A percentile compares a stretch with the other conserved stretches of the same genome.
phyloP scores from a whole-genome alignment of 2,329 filamentous ascomycete genomes.

The Claviceps maximensis region DNA sequence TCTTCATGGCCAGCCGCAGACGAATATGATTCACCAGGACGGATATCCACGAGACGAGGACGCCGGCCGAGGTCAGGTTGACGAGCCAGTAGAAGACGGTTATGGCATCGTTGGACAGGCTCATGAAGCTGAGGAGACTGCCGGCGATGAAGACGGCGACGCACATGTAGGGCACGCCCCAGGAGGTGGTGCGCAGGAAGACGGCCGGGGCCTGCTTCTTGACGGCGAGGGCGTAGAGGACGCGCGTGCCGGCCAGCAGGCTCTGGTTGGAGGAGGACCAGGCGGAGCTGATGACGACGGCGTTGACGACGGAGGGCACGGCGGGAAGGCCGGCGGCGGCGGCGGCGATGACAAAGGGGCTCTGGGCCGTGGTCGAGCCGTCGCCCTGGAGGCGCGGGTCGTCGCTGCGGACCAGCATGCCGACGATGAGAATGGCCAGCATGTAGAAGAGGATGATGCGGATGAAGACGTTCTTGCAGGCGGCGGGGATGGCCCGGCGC shows the following conservation, averaged over 20 bases:
- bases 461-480: slow-evolving; percentile 44
- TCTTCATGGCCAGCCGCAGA: slow-evolving; percentile 38
- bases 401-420: slow-evolving; percentile 47
- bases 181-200: slow-evolving; percentile 46
- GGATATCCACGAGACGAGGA: slow-evolving; percentile 49
- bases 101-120: slow-evolving; percentile 40
- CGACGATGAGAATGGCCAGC: slow-evolving; percentile 57
- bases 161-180: slow-evolving; percentile 49
- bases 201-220: slow-evolving; percentile 51
- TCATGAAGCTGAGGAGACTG: slow-evolving; percentile 46
- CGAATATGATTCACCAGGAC: slow-evolving; percentile 49
- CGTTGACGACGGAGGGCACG: slow-evolving; percentile 63
- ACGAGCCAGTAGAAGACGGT: slow-evolving; percentile 56
- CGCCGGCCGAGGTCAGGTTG: slow-evolving; percentile 46
- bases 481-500: slow-evolving; percentile 36
- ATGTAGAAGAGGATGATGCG: slow-evolving; percentile 48
- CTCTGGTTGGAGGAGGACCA: slow-evolving; percentile 48
- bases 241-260: slow-evolving; percentile 53
- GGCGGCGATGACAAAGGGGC: slow-evolving; percentile 60
- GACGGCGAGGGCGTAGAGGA: slow-evolving; percentile 54
- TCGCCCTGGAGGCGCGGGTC: slow-evolving; percentile 40
- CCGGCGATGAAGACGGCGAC: slow-evolving; percentile 40
- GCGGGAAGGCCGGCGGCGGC: slow-evolving; percentile 52
- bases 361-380: slow-evolving; percentile 28
- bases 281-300: slow-evolving; percentile 58